Base-by-base conservation (phyloP, 805 yeast genomes). In the Tetrapisispora fleetii region DNA sequence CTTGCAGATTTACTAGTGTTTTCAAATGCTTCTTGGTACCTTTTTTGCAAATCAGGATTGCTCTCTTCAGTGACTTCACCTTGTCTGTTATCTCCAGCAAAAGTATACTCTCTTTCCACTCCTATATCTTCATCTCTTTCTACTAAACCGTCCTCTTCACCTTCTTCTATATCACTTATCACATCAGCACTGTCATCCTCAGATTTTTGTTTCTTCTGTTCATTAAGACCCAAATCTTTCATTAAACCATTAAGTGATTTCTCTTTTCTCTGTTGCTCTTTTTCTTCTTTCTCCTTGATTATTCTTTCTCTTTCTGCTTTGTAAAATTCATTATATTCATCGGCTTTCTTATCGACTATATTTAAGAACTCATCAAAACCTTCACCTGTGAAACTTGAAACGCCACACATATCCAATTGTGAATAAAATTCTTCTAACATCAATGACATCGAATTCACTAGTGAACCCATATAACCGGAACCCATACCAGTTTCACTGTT, bases 381-480 rank as follows among this genome's bases (percentile, higher is more conserved):
- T 2, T 75, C 83, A 17, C 99, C 99, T 0, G 98, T 90, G 60
- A 80, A 85, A 41, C 97, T 80, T 40, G 96, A 87, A 14, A 89
- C 95, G n/a, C 87, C 82, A 40, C 85, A 95, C 52, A 90, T 86
- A 63, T 93, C 98, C 53, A 93, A 70, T 50, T 90, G 90, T 0
- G 95, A 83, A 64, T 93, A 93, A 59, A 93, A 93, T 64, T 93
- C 99, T 63, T 93, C 99, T 49, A 93, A 72, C 88, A 93, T 89
- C 56, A 93, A 73, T 33, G 95, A 85, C 96, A 93, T 86, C 1
- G 97, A 89, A 64, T 90, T 93, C 51, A 93, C 86, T 46, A 93
- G 72, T 1, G 96, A 87, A 47, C 86, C 79, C 99, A 93, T 93
- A 66, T 93, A 93, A 2, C 96, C 96, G 2, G 91, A 81, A 5